These are phyloP conservation scores for Chlamydomonas applanata DNA, from an alignment of 139 green algal genomes.

Conservation along the genomic window DNA sequence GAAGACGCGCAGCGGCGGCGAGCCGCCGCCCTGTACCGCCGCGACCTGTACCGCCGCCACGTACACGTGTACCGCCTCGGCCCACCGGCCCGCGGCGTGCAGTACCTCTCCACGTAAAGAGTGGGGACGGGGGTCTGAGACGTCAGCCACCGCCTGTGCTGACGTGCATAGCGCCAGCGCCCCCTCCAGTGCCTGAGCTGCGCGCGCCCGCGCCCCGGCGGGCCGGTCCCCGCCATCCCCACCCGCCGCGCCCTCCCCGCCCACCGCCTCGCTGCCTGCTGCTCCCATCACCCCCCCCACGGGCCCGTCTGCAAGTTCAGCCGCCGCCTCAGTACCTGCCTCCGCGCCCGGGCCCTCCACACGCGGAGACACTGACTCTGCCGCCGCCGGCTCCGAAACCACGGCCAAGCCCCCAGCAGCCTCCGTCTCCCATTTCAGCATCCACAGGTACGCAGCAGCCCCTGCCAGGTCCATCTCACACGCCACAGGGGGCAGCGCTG, in stretches of 20 bases:
- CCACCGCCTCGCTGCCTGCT: neutral
- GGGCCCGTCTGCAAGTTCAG: too few relatives aligned
- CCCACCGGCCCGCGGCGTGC: too few relatives aligned
- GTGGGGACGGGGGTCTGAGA: too few relatives aligned
- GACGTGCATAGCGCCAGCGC: neutral
- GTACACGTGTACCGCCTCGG: too few relatives aligned
- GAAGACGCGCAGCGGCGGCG: too few relatives aligned
- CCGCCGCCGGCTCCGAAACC: neutral
- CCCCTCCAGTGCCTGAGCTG: neutral
- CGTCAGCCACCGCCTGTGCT: neutral
- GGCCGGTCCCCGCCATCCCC: neutral
- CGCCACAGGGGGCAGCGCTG: neutral
- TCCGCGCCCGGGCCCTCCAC: too few relatives aligned
- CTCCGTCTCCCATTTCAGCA: neutral
- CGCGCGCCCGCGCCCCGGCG: neutral
- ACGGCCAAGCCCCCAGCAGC: neutral
- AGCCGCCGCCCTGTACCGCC: too few relatives aligned
- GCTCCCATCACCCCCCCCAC: neutral
- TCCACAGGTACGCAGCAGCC: constrained; percentile 4
- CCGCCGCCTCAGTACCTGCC: too few relatives aligned
- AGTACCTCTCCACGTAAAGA: too few relatives aligned
- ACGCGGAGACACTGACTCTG: too few relatives aligned
- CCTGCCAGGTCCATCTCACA: constrained; percentile 3
- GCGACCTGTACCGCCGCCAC: too few relatives aligned
- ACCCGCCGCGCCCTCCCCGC: neutral